Base-by-base conservation (phyloP, 2,329 filamentous ascomycete species). In the Dactylellina sp. region DNA sequence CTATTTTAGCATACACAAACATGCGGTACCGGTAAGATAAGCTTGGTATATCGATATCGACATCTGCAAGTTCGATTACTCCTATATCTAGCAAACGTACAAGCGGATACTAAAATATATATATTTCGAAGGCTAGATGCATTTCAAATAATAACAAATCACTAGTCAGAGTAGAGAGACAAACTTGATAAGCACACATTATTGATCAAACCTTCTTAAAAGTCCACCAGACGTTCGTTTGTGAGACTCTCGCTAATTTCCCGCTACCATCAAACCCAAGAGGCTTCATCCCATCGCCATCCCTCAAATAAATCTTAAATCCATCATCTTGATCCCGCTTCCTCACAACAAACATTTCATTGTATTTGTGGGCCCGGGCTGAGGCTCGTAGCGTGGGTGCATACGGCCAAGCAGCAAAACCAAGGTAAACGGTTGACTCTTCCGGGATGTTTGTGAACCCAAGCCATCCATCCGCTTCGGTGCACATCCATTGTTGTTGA, bases 401-500 rank as follows among this genome's bases (percentile, higher is more conserved):
- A 2, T 12, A 40, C 37, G 37, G 37, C 37, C 37, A 40, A 5
- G n/a, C 7, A 14, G 42, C 5, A n/a, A 32, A 66, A 14, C 63
- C 63, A 20, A 66, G 28, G 16, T 24, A 60, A 1, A 35, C 12
- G 3, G 63, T 66, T 3, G 44, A 59, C 35, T 50, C 44, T 0
- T 52, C 63, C 7, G 63, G 53, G 20, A 52, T 35, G n/a, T 44
- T 66, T 12, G 44, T 18, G 22, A 66, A 59, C 22, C 44, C 63
- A 3, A 66, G 63, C 53, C 63, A 68, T 3, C 63, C 63, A 28
- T 53, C 53, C 20, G 2, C 28, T 0, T 35, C 25, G 44, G 52
- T 53, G 22, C 63, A 68, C 11, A 37, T 16, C 61, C 61, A 65
- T 6, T 32, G 39, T 40, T 65, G 61, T n/a, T n/a, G n/a, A n/a